Percentiles rank a stretch among this genome's conserved stretches.
Conservation (phyloP, 2,329 filamentous ascomycete species). For the Neofusicoccum sp. region DNA sequence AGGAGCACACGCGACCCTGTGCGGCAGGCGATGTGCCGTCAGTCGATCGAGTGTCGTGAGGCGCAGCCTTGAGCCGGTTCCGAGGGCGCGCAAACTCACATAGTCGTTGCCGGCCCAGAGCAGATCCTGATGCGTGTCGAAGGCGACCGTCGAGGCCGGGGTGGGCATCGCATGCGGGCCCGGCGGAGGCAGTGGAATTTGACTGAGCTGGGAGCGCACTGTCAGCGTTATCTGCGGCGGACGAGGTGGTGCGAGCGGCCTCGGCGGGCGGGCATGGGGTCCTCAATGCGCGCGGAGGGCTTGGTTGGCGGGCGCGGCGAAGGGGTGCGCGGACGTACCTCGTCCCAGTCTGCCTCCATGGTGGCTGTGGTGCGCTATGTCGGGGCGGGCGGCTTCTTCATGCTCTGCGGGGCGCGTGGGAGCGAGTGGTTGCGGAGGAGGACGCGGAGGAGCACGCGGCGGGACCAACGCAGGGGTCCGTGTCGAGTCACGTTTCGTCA, state of each 20-base stretch:
- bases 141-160: slow-evolving; percentile 75
- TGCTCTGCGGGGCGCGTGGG: neutral
- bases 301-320: neutral
- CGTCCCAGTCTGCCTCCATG: slow-evolving; percentile 56
- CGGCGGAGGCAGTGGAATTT: slow-evolving; percentile 76
- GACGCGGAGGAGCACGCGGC: slow-evolving; percentile 2
- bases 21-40: slow-evolving; percentile 14
- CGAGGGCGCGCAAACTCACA: slow-evolving; percentile 53
- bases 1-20: slow-evolving; percentile 84
- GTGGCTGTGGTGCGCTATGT: slow-evolving; percentile 18
- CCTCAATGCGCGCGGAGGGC: neutral
- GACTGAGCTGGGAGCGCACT: slow-evolving; percentile 62
- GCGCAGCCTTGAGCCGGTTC: neutral
- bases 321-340: slow-evolving; percentile 36
- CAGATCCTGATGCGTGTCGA: slow-evolving; percentile 85
- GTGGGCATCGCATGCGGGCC: slow-evolving; percentile 67
- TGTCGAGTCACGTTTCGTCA: neutral
- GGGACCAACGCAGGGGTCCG: neutral
- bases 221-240: neutral
- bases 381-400: slow-evolving; percentile 12
- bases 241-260: neutral
- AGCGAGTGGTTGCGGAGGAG: neutral
- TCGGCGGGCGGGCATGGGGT: too few relatives aligned
- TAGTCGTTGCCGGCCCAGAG: slow-evolving; percentile 92
- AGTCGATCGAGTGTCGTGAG: neutral